These are phyloP conservation scores for Penicillium lividum DNA, from an alignment of 495 filamentous ascomycete genomes.

Conservation along the genomic window DNA sequence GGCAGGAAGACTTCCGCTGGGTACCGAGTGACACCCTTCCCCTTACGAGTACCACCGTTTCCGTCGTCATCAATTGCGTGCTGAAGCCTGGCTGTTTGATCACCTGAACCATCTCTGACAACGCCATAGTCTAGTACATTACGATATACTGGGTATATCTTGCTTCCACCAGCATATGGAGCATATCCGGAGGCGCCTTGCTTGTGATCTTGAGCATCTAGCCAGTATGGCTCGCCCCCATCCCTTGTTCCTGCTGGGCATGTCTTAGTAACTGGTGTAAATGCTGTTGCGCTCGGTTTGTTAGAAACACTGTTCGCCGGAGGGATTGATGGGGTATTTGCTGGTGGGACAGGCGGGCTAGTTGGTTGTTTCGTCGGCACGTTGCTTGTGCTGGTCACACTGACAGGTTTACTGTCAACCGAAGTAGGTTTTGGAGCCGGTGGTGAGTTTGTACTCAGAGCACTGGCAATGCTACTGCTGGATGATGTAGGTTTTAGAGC, in stretches of 20 bases:
- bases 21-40: slow-evolving; percentile 45
- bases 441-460: background rate
- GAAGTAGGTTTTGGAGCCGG: background rate
- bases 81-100: slow-evolving; percentile 47
- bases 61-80: slow-evolving; percentile 41
- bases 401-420: no score
- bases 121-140: slow-evolving; percentile 57
- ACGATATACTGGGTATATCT: slow-evolving; percentile 54
- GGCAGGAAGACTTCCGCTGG: slow-evolving; percentile 55
- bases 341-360: background rate
- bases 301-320: background rate
- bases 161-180: slow-evolving; percentile 36
- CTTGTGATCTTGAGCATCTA: slow-evolving; percentile 37
- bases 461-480: background rate
- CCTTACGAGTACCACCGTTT: slow-evolving; percentile 35
- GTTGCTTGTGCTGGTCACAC: no score
- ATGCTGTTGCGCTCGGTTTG: background rate
- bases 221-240: slow-evolving; percentile 30
- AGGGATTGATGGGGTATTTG: background rate
- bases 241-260: slow-evolving; percentile 16
- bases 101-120: slow-evolving; percentile 43
- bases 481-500: background rate
- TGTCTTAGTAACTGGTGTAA: slow-evolving; percentile 18
- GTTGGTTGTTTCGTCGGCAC: no score
- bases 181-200: slow-evolving; percentile 33